Evolutionary conservation across 164 flowering plant genomes (phyloP), one percentile per base, ranked within the genome.

Genomic region (Tinospora cordifolia): DNA sequence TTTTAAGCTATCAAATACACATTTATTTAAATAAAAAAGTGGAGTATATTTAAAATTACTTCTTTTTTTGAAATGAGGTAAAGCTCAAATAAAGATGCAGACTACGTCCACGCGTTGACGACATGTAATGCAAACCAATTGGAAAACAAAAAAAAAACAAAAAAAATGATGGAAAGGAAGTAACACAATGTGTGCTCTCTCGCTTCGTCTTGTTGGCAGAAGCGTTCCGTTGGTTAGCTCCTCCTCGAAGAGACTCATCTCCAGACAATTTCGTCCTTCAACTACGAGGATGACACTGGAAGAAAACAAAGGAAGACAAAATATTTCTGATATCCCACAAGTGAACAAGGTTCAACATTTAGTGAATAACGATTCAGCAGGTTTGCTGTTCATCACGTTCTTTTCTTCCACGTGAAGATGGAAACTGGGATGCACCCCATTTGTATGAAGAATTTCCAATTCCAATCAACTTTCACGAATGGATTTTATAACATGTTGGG

Each of bases 291-390:
- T 19, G 64, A 49, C 38, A 11, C 69, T 74, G 72, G 72, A 38
- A 63, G 38, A 12, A 14, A 41, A 47, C 27, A 51, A 13, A 26
- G 64, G 47, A 26, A 59, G 72, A 69, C 24, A 39, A 8, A 66
- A 46, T 34, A 34, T 54, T 22, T n/a, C 44, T 13, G 24, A 63
- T 12, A 51, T 39, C 34, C 14, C 51, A 27, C 66, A 12, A 59
- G 2, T 21, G 13, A 70, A 68, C 12, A 41, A 62, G 60, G 4
- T 70, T 6, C 77, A 75, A 49, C 39, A 36, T 17, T 11, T 46
- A 3, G 36, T 75, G 3, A 41, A 30, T 19, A 25, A 38, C 26
- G 57, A 70, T 63, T 27, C 73, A 21, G 8, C 69, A 66, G 77
- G 77, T 69, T 34, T 17, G 54, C 21, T 62, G 40, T 2, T 19